These are phyloP conservation scores for Suillus alpinus DNA, from an alignment of 768 basidiomycete species.

Conservation along the genomic window DNA sequence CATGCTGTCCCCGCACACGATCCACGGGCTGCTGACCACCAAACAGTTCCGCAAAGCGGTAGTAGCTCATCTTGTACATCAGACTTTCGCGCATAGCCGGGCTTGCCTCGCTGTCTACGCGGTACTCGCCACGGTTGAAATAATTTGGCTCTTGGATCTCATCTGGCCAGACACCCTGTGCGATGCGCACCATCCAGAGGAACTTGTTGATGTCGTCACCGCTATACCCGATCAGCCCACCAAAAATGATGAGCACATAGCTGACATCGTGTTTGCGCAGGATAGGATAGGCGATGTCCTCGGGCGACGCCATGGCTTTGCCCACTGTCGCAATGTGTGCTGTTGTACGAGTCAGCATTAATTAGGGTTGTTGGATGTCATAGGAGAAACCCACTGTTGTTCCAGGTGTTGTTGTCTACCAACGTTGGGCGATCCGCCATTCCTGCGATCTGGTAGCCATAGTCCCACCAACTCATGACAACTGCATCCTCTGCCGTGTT, in stretches of 20 bases:
- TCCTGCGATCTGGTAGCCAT: constrained; percentile 98
- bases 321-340: constrained; percentile 99
- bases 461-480: constrained; percentile 99
- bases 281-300: constrained; percentile 97
- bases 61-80: constrained; percentile 99
- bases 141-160: constrained; percentile 95
- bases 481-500: constrained; percentile 92
- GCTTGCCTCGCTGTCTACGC: constrained; percentile 82
- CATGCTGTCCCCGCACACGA: constrained; percentile 82
- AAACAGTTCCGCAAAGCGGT: constrained; percentile 89
- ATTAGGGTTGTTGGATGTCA: constrained; percentile 1
- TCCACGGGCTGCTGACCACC: constrained; percentile 74
- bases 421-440: constrained; percentile 96
- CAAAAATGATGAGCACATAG: constrained; percentile 97
- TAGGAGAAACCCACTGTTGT: constrained; percentile 76
- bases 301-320: constrained; percentile 93
- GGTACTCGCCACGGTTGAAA: constrained; percentile 95
- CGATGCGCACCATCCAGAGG: constrained; percentile 96
- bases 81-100: constrained; percentile 90
- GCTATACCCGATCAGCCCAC: constrained; percentile 93
- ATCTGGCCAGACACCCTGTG: constrained; percentile 97
- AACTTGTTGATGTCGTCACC: constrained; percentile 99
- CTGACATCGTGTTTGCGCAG: constrained; percentile 96
- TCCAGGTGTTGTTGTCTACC: constrained; percentile 99
- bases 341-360: constrained; percentile 26